These are phyloP conservation scores for Furculomyces boomerangus DNA, from an alignment of 371 early-diverging fungal species.

Conservation along the genomic window DNA sequence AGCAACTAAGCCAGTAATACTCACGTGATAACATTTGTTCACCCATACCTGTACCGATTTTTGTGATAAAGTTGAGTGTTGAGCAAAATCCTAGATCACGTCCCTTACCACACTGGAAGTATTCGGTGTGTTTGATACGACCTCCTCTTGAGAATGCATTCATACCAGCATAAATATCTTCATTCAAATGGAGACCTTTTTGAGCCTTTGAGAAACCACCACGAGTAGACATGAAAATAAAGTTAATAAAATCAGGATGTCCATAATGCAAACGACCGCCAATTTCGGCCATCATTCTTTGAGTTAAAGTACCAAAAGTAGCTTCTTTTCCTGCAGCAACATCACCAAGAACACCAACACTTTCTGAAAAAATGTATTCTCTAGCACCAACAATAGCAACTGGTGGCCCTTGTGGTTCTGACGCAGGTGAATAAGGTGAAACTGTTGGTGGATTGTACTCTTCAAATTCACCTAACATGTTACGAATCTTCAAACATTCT, in stretches of 20 bases:
- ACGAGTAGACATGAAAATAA: conserved; percentile 72
- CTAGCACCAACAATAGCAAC: conserved; percentile 84
- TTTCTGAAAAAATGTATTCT: conserved; percentile 80
- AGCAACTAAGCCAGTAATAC: conserved; percentile 73
- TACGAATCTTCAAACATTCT: conserved; percentile 74
- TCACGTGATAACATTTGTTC: conserved; percentile 84
- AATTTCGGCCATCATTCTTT: conserved; percentile 71
- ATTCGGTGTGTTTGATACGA: conserved; percentile 78
- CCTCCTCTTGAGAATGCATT: conserved; percentile 72
- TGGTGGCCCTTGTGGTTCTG: conserved; percentile 34
- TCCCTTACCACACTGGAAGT: conserved; percentile 84
- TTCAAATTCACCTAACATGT: conserved; percentile 74
- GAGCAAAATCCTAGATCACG: conserved; percentile 83
- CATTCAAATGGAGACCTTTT: conserved; percentile 78
- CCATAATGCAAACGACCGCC: conserved; percentile 77
- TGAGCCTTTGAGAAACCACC: conserved; percentile 83
- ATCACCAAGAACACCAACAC: conserved; percentile 73
- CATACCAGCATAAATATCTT: conserved; percentile 89
- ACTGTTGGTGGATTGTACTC: conserved; percentile 38
- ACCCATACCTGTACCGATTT: conserved; percentile 85
- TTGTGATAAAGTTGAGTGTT: conserved; percentile 73
- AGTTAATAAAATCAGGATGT: conserved; percentile 82
- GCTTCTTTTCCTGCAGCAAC: conserved; percentile 84
- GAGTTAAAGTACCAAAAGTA: conserved; percentile 72
- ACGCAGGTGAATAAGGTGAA: conserved; percentile 47